Conservation (phyloP, 306 rosid species). For the Hippophae tibetana region DNA sequence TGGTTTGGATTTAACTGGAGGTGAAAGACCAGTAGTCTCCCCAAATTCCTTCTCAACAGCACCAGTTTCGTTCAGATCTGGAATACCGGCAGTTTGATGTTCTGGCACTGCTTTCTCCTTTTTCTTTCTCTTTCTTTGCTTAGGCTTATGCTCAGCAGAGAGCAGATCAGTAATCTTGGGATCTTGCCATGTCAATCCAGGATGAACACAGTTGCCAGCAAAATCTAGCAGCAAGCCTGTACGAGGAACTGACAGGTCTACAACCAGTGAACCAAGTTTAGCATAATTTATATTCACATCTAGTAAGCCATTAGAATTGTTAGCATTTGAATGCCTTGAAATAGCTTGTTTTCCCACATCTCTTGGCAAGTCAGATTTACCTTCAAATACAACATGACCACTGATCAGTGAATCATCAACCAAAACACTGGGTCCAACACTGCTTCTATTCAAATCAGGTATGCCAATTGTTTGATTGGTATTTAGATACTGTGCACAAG, state of each 20-base stretch:
- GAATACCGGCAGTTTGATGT: slow-evolving; percentile 31
- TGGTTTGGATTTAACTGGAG: slow-evolving; percentile 27
- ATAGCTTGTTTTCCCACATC: slow-evolving; percentile 23
- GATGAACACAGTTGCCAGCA: not conserved
- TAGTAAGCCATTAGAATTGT: slow-evolving; percentile 9
- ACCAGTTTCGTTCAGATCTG: slow-evolving; percentile 57
- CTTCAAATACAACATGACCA: slow-evolving; percentile 25
- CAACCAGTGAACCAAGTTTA: slow-evolving; percentile 28
- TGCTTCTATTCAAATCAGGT: slow-evolving; percentile 44
- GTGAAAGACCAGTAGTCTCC: slow-evolving; percentile 22
- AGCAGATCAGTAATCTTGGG: not conserved
- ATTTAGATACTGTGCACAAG: slow-evolving; percentile 15
- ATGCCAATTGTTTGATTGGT: slow-evolving; percentile 23
- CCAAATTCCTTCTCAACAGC: slow-evolving; percentile 27
- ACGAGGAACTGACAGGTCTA: slow-evolving; percentile 27
- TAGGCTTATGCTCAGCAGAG: slow-evolving; percentile 13
- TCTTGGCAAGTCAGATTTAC: slow-evolving; percentile 25
- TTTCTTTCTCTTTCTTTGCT: slow-evolving; percentile 35
- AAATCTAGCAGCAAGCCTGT: slow-evolving; percentile 6
- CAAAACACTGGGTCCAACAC: slow-evolving; percentile 6
- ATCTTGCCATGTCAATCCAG: slow-evolving; percentile 2
- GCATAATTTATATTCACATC: slow-evolving; percentile 15
- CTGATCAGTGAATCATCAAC: slow-evolving; percentile 20
- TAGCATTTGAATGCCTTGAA: slow-evolving; percentile 16
- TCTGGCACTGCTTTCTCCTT: slow-evolving; percentile 23